These are phyloP conservation scores for Alternaria burnsii DNA, from an alignment of 2,329 filamentous ascomycete species.

Conservation along the genomic window DNA sequence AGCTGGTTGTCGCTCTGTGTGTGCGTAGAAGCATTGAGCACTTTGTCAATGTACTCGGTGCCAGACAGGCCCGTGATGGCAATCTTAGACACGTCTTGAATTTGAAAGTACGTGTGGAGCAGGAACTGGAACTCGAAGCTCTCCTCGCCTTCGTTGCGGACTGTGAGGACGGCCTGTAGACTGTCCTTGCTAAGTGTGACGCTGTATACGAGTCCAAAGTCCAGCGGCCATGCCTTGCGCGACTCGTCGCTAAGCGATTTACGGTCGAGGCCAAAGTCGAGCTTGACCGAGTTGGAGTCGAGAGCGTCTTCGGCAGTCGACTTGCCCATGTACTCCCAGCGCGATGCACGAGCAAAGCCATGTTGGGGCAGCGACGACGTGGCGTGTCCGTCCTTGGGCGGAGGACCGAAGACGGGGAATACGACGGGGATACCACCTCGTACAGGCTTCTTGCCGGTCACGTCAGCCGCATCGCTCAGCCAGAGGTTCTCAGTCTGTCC, in stretches of 20 bases:
- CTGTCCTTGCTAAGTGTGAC: conserved; percentile 81
- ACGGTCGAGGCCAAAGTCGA: conserved; percentile 91
- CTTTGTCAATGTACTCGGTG: conserved; percentile 84
- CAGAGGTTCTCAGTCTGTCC: conserved; percentile 82
- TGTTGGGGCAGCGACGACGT: conserved; percentile 87
- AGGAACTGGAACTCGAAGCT: conserved; percentile 91
- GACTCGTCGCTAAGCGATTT: conserved; percentile 73
- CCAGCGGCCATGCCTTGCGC: conserved; percentile 80
- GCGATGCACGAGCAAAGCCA: conserved; percentile 88
- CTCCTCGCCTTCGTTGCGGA: conserved; percentile 84
- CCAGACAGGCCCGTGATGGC: conserved; percentile 78
- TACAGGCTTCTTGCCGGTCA: conserved; percentile 90
- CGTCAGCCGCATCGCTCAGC: conserved; percentile 78
- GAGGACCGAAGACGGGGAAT: conserved; percentile 88
- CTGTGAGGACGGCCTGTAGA: conserved; percentile 81
- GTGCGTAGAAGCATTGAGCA: conserved; percentile 68
- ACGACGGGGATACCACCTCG: conserved; percentile 91
- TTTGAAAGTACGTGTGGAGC: conserved; percentile 86
- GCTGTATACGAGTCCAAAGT: conserved; percentile 92
- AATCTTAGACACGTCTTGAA: conserved; percentile 82
- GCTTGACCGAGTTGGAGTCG: conserved; percentile 73
- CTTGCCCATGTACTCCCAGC: conserved; percentile 95
- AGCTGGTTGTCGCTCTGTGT: conserved; percentile 72
- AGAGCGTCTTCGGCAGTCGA: conserved; percentile 70
- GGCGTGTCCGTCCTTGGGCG: conserved; percentile 76